Conservation (phyloP, 2,329 filamentous ascomycete species). For the Hymenoscyphus fraxineus region DNA sequence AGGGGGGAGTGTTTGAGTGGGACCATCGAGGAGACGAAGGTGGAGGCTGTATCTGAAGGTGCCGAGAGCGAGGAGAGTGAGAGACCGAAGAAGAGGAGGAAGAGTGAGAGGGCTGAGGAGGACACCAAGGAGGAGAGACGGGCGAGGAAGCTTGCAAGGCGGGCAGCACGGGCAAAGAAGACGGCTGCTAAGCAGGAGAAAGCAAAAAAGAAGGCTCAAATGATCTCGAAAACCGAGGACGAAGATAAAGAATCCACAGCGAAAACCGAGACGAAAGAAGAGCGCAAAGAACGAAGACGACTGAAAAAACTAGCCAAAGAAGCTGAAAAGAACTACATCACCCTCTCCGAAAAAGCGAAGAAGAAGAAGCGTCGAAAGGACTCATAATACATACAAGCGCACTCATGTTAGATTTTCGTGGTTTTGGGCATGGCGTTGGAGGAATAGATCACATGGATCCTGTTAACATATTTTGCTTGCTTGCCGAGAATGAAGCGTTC, state of each 20-base stretch:
- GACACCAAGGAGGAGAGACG: conserved; percentile 33
- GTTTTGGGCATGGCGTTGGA: conserved; percentile 25
- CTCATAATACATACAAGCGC: background rate
- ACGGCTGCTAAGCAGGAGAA: background rate
- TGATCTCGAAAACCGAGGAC: conserved; percentile 12
- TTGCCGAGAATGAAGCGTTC: conserved; percentile 5
- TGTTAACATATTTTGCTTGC: conserved; percentile 13
- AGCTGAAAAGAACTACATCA: conserved; percentile 16
- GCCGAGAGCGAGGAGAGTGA: conserved; percentile 25
- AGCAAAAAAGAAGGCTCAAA: conserved; percentile 22
- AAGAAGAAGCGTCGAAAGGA: conserved; percentile 32
- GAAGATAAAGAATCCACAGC: conserved; percentile 21
- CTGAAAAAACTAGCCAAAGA: conserved; percentile 33
- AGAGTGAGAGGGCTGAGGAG: conserved; percentile 33
- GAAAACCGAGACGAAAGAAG: conserved; percentile 34
- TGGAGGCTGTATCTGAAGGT: conserved; percentile 22
- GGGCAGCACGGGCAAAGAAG: conserved; percentile 27
- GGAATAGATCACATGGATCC: conserved; percentile 17
- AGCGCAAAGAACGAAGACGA: conserved; percentile 38
- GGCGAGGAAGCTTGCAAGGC: conserved; percentile 39
- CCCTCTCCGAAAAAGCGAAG: conserved; percentile 31
- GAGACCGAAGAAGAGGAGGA: conserved; percentile 34
- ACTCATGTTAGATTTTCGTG: background rate
- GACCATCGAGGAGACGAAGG: conserved; percentile 46
- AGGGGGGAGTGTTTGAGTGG: conserved; percentile 73